A percentile compares a stretch with the other conserved stretches of the same genome.
phyloP scores from a whole-genome alignment of 345 rosid genomes.

The Pistacia integerrima region DNA sequence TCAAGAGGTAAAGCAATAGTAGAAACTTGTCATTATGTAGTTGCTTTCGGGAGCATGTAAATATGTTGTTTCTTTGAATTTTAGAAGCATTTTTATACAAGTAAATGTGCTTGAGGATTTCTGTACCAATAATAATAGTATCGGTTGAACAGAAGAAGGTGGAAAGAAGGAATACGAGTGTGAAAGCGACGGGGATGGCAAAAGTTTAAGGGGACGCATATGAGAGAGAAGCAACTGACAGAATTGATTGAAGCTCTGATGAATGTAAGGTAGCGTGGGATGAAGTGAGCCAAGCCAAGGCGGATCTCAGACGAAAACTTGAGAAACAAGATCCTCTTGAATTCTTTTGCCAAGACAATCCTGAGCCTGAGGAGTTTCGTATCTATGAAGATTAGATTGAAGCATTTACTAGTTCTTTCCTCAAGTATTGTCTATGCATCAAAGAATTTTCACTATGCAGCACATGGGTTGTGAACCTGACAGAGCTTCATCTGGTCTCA shows the following conservation, averaged over 20 bases:
- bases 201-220: conserved; percentile 69
- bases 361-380: conserved; percentile 73
- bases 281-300: conserved; percentile 84
- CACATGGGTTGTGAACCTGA: conserved; percentile 96
- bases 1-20: too few species aligned
- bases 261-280: conserved; percentile 93
- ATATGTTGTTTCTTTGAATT: too few species aligned
- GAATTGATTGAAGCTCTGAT: conserved; percentile 71
- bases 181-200: conserved; percentile 37
- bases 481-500: conserved; percentile 88
- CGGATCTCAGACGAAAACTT: conserved; percentile 57
- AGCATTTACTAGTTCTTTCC: too few species aligned
- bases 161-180: neutral
- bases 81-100: too few species aligned
- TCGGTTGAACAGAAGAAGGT: neutral
- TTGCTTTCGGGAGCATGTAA: too few species aligned
- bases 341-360: conserved; percentile 66
- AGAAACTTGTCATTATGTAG: too few species aligned
- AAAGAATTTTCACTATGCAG: conserved; percentile 77
- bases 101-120: too few species aligned
- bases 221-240: conserved; percentile 62
- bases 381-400: too few species aligned
- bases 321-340: conserved; percentile 63
- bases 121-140: neutral
- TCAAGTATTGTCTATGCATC: too few species aligned